Evolutionary conservation across 1,139 yeast genomes (phyloP), one percentile per base, ranked within the genome.

Genomic region (Geotrichum europaeum): DNA sequence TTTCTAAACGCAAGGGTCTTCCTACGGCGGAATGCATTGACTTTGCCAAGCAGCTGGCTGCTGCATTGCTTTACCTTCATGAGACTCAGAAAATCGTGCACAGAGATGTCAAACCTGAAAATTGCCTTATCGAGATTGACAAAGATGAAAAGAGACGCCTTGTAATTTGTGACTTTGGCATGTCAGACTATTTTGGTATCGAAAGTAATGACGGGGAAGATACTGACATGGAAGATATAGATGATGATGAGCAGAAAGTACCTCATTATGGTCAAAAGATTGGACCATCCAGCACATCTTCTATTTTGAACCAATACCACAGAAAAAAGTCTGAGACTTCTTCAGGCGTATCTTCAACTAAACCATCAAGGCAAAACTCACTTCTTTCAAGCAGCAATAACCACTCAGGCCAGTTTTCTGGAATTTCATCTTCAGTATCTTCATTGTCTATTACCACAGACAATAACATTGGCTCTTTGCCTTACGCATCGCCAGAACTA

Each of bases 401-500:
- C 12, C 15, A 24, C 32, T 25, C 10, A 9, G 32, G n/a, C 3
- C 51, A 24, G 30, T 47, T 32, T 18, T 28, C 53, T 28, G 22
- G 58, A 55, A n/a, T 45, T 18, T 22, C 52, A 22, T 18, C 28
- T 3, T 40, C 47, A 40, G 47, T 40, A 40, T 40, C 47, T 13
- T 40, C 47, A 40, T 10, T 20, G 22, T 47, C 56, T 10, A 49
- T 47, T 60, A 60, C 32, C 55, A 55, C 60, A 20, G 43, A 57
- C 47, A 63, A 68, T 32, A 66, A 76, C 69, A 88, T 90, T 61
- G 98, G 98, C 0, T 90, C 96, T 1, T 77, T 92, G 49, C 97
- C 97, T 0, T 92, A 90, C 71, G 96, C 97, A 0, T 82, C 96
- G 0, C 98, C 98, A 0, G 97, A 92, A 70, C 77, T 90, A 43